Base-by-base conservation (phyloP, 148 eudicot genomes). In the Nyssa sinensis region DNA sequence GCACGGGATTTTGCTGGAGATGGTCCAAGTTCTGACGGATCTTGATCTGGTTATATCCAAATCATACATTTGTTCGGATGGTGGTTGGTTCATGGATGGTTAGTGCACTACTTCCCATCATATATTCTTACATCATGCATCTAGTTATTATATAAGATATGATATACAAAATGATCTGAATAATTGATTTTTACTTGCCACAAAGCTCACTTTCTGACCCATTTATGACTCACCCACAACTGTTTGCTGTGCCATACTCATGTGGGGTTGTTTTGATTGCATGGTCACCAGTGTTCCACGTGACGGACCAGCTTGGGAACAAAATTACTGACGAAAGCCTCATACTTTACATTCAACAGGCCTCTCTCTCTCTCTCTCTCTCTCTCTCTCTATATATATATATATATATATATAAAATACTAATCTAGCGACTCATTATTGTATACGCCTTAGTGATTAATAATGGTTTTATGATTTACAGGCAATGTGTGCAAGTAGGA, bases 81-180 rank as follows among this genome's bases (percentile, higher is more conserved):
- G 98, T 70, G 93, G 84, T 72, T 94, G 98, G 98, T 84, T 88
- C 73, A 94, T 94, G 97, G 96, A 94, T 74, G 98, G 98, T 94
- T 62, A 72, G 91, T 88, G 24, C 51, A 25, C 16, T 31, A 29
- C 0, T 72, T 17, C 9, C 37, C 61, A 33, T 44, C 74, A 6
- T 2, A 19, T 24, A 21, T n/a, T 55, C 24, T 55, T n/a, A 1
- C 25, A 55, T 55, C 19, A 55, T 19, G 2, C 21, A 55, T 55
- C 17, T 44, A n/a, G n/a, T n/a, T 37, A 37, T 3, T 37, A 55
- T 55, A 17, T 21, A 55, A 55, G 44, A 37, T 37, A 37, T 3
- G 9, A 37, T 3, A 37, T 9, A 37, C 44, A 37, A 37, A 37
- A 9, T 37, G 44, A 28, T 64, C 59, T 53, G 19, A 64, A 37